Evolutionary conservation across 2,329 filamentous ascomycete genomes (phyloP).

Genomic region (Mycosphaerella arachidis): DNA sequence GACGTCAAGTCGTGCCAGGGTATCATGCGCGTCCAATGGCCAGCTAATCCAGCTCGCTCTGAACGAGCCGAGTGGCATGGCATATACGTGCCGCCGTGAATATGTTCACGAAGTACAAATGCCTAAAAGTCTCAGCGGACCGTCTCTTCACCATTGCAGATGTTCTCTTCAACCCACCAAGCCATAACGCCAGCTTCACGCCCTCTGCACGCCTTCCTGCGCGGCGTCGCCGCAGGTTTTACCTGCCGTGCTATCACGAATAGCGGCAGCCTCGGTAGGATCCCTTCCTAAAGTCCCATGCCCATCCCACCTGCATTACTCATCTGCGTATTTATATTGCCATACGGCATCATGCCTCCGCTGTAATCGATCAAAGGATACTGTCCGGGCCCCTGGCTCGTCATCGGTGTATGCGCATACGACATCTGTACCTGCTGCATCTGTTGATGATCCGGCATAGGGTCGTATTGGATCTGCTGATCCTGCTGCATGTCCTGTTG

Average conservation of each 20-base stretch:
- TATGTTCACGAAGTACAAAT: not conserved
- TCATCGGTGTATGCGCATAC: constrained; percentile 22
- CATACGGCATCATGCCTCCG: constrained; percentile 26
- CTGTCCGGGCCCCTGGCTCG: constrained; percentile 17
- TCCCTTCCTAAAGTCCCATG: constrained; percentile 21
- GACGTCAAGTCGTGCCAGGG: not conserved
- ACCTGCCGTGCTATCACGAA: not conserved
- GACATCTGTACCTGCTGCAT: constrained; percentile 19
- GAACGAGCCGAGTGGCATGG: not conserved
- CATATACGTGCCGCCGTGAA: not conserved
- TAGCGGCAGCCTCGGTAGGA: not conserved
- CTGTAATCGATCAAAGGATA: constrained; percentile 27
- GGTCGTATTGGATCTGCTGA: constrained; percentile 28
- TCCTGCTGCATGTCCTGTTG: constrained; percentile 13
- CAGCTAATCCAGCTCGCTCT: not conserved
- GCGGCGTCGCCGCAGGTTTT: not conserved
- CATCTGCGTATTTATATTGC: constrained; percentile 22
- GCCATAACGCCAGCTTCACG: not conserved
- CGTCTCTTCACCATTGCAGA: not conserved
- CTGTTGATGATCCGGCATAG: constrained; percentile 22
- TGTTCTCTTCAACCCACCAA: not conserved
- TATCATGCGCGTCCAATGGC: not conserved
- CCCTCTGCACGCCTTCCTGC: not conserved
- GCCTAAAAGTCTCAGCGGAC: not conserved
- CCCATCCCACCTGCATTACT: constrained; percentile 9